Percentiles rank a stretch among this genome's conserved stretches.
phyloP scores from a whole-genome alignment of 2,329 filamentous ascomycete species.

The Gremmenia infestans region DNA sequence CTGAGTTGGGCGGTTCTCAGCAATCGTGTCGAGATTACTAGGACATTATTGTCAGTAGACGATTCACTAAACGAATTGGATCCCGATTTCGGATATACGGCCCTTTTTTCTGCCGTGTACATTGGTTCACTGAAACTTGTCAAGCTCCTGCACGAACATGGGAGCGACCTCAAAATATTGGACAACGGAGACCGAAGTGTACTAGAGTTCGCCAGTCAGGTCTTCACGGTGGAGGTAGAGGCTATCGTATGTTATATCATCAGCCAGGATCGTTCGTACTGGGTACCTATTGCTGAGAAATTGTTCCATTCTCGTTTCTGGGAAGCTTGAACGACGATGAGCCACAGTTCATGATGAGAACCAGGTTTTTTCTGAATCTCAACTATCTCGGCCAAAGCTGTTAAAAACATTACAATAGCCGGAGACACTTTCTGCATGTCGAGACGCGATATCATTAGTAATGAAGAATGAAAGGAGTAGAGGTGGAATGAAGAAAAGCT shows the following conservation, averaged over 20 bases:
- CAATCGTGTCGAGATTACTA: background rate
- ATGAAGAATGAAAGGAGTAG: no score
- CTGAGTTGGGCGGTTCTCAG: background rate
- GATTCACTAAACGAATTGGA: background rate
- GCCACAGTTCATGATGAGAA: background rate
- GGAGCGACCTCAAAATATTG: background rate
- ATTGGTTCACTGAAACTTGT: background rate
- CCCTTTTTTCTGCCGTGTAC: background rate
- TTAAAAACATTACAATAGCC: no score
- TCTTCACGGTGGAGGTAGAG: background rate
- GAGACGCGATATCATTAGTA: no score
- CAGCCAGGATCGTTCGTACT: background rate
- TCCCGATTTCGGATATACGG: background rate
- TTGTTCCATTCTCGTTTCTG: background rate
- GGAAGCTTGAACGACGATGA: background rate
- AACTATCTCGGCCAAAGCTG: no score
- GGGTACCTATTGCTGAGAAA: background rate
- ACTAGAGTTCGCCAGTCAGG: background rate
- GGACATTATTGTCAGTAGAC: background rate
- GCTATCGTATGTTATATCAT: background rate
- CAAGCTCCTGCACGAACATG: background rate
- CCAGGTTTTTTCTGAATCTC: no score
- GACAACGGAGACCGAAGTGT: background rate
- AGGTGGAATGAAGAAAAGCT: no score
- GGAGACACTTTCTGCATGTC: no score